These are phyloP conservation scores for Geopyxis carbonaria DNA, from an alignment of 495 filamentous ascomycete genomes.

Conservation along the genomic window DNA sequence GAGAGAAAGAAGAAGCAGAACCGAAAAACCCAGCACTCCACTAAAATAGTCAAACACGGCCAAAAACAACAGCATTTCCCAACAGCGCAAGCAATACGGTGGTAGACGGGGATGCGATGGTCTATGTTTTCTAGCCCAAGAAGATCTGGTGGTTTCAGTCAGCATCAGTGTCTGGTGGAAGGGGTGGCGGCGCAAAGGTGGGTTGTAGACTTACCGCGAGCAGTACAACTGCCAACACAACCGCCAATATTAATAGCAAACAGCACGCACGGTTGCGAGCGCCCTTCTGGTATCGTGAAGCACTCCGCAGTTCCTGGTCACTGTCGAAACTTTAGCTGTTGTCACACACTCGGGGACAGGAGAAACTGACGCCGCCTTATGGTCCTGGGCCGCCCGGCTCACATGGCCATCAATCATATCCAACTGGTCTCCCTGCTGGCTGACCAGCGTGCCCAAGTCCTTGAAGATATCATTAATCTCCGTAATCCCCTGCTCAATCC, in stretches of 20 bases:
- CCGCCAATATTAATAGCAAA: constrained; percentile 71
- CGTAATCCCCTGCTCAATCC: constrained; percentile 88
- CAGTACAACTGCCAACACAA: constrained; percentile 76
- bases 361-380: constrained; percentile 44
- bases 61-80: no score
- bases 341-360: neutral
- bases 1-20: no score
- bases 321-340: constrained; percentile 7
- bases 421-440: constrained; percentile 76
- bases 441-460: constrained; percentile 90
- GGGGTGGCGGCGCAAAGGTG: no score
- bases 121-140: no score
- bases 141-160: no score
- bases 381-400: constrained; percentile 58
- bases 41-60: no score
- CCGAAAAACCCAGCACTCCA: no score
- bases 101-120: no score
- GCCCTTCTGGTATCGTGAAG: constrained; percentile 79
- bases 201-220: constrained; percentile 47
- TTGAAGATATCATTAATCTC: constrained; percentile 93
- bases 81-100: no score
- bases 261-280: constrained; percentile 85
- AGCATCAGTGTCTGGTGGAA: no score
- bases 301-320: constrained; percentile 63
- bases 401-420: constrained; percentile 83